Conservation (phyloP, 441 rosid genomes). For the Isatis lusitanica region DNA sequence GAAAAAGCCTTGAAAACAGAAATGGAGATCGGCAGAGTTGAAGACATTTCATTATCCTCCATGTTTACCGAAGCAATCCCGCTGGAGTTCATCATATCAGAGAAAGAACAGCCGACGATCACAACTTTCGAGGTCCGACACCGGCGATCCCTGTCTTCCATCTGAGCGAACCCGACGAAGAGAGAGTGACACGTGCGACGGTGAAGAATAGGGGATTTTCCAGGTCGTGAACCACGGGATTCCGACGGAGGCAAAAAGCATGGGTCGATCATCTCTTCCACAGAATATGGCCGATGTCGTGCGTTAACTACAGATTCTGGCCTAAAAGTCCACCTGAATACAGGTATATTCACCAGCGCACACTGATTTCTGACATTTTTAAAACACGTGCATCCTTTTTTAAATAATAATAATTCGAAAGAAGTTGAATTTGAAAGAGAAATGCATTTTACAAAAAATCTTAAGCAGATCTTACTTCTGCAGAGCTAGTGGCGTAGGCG, state of each 20-base stretch:
- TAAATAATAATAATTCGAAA: too few relatives aligned
- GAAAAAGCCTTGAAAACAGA: neutral
- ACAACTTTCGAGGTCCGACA: slow-evolving; percentile 48
- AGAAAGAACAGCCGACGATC: slow-evolving; percentile 51
- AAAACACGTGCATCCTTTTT: too few relatives aligned
- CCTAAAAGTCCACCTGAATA: slow-evolving; percentile 71
- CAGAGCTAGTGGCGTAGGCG: too few relatives aligned
- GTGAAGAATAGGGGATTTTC: slow-evolving; percentile 58
- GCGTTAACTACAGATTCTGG: slow-evolving; percentile 66
- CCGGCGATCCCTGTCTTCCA: slow-evolving; percentile 59
- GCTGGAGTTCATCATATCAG: slow-evolving; percentile 49
- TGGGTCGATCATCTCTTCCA: slow-evolving; percentile 93
- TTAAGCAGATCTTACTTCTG: too few relatives aligned
- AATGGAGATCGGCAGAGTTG: slow-evolving; percentile 53
- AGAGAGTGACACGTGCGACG: slow-evolving; percentile 29
- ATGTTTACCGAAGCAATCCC: slow-evolving; percentile 39
- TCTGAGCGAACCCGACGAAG: slow-evolving; percentile 32
- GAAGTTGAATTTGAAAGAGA: too few relatives aligned
- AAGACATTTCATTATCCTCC: slow-evolving; percentile 43
- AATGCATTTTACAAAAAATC: too few relatives aligned
- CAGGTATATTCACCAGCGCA: slow-evolving; percentile 47
- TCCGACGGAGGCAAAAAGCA: slow-evolving; percentile 51
- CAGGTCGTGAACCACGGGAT: slow-evolving; percentile 66
- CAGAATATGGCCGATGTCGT: slow-evolving; percentile 71
- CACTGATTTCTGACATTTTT: too few relatives aligned